phyloP scores from a whole-genome alignment of 2,329 filamentous ascomycete genomes.

The Monosporascus cannonballus region DNA sequence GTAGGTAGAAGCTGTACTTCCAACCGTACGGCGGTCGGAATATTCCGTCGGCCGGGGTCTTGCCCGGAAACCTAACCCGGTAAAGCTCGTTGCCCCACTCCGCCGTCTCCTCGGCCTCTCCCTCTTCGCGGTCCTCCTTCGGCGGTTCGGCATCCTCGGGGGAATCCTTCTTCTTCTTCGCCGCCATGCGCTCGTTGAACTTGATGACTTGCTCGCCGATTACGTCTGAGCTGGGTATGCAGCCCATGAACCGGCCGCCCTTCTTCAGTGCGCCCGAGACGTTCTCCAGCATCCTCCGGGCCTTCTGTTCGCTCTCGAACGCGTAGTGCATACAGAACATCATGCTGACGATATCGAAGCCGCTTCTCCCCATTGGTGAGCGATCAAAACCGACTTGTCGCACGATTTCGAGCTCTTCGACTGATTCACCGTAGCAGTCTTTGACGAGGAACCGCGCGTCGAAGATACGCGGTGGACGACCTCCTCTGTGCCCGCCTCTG shows the following conservation, averaged over 20 bases:
- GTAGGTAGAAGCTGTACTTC: slow-evolving; percentile 96
- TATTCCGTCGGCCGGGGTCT: slow-evolving; percentile 77
- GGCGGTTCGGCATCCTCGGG: slow-evolving; percentile 17
- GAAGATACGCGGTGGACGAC: slow-evolving; percentile 56
- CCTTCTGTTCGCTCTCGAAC: slow-evolving; percentile 87
- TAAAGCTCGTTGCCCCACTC: slow-evolving; percentile 95
- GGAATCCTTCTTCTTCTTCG: slow-evolving; percentile 32
- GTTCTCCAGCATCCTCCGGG: slow-evolving; percentile 86
- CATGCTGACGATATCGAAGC: slow-evolving; percentile 95
- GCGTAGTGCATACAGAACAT: slow-evolving; percentile 99
- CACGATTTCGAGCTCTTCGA: slow-evolving; percentile 77
- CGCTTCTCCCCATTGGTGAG: slow-evolving; percentile 65
- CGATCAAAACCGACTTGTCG: slow-evolving; percentile 82
- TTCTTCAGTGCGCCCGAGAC: slow-evolving; percentile 88
- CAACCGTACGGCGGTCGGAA: slow-evolving; percentile 95
- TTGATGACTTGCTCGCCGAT: slow-evolving; percentile 72
- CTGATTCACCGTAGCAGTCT: slow-evolving; percentile 82
- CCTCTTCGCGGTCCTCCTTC: slow-evolving; percentile 43
- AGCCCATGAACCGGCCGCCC: slow-evolving; percentile 88
- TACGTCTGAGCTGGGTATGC: slow-evolving; percentile 94
- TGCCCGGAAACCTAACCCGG: slow-evolving; percentile 77
- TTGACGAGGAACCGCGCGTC: slow-evolving; percentile 85
- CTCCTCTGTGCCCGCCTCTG: slow-evolving; percentile 38
- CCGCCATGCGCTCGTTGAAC: slow-evolving; percentile 57
- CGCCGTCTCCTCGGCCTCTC: slow-evolving; percentile 56